Evolutionary conservation across 1,284 basidiomycete species (phyloP).

Genomic region (Trichosporon asahii): DNA sequence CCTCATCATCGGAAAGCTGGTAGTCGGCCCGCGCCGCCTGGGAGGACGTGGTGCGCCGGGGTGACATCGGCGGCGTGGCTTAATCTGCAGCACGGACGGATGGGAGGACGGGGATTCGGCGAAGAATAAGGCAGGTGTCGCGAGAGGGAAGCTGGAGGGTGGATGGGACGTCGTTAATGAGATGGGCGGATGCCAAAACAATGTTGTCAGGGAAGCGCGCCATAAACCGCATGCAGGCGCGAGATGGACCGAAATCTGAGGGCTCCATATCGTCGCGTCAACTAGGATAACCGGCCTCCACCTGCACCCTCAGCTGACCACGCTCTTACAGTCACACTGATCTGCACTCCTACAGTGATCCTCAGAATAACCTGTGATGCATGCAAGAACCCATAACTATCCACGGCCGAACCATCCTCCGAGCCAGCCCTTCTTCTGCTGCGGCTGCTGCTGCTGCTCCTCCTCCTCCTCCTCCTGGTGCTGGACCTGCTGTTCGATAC

Average conservation of each 20-base stretch:
- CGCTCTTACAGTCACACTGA: too few relatives aligned
- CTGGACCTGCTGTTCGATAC: constrained; percentile 15
- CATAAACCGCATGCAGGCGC: too few relatives aligned
- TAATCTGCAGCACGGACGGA: not conserved
- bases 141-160: not conserved
- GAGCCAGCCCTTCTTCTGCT: constrained; percentile 43
- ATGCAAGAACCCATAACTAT: constrained; percentile 3
- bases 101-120: not conserved
- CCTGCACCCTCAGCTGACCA: not conserved
- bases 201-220: not conserved
- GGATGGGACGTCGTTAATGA: not conserved
- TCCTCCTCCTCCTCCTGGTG: constrained; percentile 20
- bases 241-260: too few relatives aligned
- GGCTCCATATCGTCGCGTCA: too few relatives aligned
- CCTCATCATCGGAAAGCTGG: constrained; percentile 30
- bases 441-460: constrained; percentile 18
- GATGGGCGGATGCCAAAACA: not conserved
- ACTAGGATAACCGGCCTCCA: not conserved
- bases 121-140: not conserved
- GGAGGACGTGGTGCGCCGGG: not conserved
- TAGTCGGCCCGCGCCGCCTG: not conserved
- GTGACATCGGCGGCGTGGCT: not conserved
- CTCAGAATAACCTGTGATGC: not conserved
- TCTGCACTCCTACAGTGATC: too few relatives aligned
- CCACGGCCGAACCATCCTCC: constrained; percentile 50